Evolutionary conservation across 2,329 filamentous ascomycete species (phyloP), one percentile per base, ranked within the genome.

Genomic region (Diplocarpon mali): DNA sequence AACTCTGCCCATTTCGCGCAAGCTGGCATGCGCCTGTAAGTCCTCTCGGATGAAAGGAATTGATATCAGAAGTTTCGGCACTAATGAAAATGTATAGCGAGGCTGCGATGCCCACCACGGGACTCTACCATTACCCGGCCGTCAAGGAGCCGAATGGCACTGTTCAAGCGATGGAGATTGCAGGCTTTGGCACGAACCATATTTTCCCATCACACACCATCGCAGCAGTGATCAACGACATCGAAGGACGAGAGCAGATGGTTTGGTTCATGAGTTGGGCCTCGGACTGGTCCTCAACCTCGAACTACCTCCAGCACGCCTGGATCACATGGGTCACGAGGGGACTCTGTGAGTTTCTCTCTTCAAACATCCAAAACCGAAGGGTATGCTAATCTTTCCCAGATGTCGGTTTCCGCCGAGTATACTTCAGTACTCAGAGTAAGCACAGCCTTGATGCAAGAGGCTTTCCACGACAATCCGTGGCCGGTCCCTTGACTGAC

Each of bases 281-380:
- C 6, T 61, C 62, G 20, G 62, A 64, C 38, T 67, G 64, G 66
- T 63, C 59, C 48, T 52, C 68, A 13, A 70, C 74, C 2, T 75
- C 71, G 53, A 76, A 68, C 58, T 76, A 69, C 54, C 58, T 78
- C 44, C 75, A 79, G 58, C 76, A 80, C 58, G 67, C 75, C 9
- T 78, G 71, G 68, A 78, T 80, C 46, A 70, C 71, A 52, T 80
- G 75, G 75, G 58, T 77, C 32, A 79, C 76, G 13, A 68, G 73
- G 48, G 75, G 76, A 30, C 59, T 78, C 8, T 73, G 48, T 53
- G 49, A 48, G 51, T 39, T 4, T 12, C 9, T 9, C 3, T 24
- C 20, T 24, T 24, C 20, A 24, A 7, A 24, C 7, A 7, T 24
- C 7, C 20, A 24, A 24, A 24, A 4, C 7, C 20, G 20, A 24